Evolutionary conservation across 768 basidiomycete genomes (phyloP), one percentile per base, ranked within the genome.

Genomic region (Kwoniella bestiolae): DNA sequence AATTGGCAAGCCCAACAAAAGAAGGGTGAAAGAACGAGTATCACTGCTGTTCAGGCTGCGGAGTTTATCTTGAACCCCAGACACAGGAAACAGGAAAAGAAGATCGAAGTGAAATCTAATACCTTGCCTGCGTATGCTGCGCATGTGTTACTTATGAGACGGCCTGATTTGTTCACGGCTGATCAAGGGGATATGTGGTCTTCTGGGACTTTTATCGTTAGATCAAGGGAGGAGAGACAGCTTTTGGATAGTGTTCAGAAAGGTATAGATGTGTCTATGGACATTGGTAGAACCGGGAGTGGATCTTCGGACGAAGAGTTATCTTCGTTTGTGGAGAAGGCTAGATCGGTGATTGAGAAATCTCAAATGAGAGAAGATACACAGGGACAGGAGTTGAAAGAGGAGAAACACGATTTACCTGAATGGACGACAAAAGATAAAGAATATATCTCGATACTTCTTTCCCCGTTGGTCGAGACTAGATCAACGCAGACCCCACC

Each of bases 401-500:
- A 63, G 26, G 16, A 50, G 12, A 38, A 53, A 28, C 32, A 57
- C n/a, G 55, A 55, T 25, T 11, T 69, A 16, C 55, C 64, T 7
- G 31, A 55, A 16, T 71, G 63, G 57, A 65, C 65, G 6, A 21
- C 60, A 5, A 21, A 53, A 21, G 65, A 68, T 46, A 50, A 41
- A 45, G 58, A 58, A 29, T 76, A 82, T 45, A 65, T 83, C 49
- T 51, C 58, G 4, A 71, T 80, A 53, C 67, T 83, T 32, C 63
- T 72, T 4, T 58, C 68, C 23, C 58, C 76, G 5, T 56, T 82
- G 11, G 69, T 72, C 32, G 74, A 79, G 57, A 74, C 73, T 8
- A 80, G 83, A 25, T 70, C 71, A 3, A 75, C 81, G 1, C 90
- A 92, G 76, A 11, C n/a, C 0, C 87, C 91, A 59, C 90, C 90